Conservation (phyloP, 805 yeast species). For the Pichia membranifaciens region DNA sequence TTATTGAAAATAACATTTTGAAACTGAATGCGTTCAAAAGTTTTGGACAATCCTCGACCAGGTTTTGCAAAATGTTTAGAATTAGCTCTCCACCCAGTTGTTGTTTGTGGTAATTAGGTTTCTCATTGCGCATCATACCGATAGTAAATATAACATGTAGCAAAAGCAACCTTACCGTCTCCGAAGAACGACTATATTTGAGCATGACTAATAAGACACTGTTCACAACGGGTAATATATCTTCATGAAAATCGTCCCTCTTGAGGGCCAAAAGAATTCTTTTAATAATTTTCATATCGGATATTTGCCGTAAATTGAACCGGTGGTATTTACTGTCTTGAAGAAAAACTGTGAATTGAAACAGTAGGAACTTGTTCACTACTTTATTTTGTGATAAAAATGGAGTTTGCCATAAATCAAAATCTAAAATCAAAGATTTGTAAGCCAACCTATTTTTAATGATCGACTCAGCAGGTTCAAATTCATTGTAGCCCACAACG, state of each 20-base stretch:
- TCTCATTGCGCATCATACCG: conserved; percentile 25
- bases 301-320: conserved; percentile 48
- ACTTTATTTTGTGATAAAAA: conserved; percentile 28
- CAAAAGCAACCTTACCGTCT: conserved; percentile 46
- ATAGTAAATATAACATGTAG: conserved; percentile 47
- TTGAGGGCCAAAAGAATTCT: conserved; percentile 48
- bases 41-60: conserved; percentile 35
- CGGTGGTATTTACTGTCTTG: conserved; percentile 45
- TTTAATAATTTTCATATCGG: conserved; percentile 41
- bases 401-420: conserved; percentile 48
- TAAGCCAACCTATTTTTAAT: conserved; percentile 54
- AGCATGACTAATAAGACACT: conserved; percentile 37
- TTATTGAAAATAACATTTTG: conserved; percentile 57
- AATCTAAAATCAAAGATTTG: conserved; percentile 52
- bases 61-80: conserved; percentile 34
- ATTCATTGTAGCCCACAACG: conserved; percentile 51
- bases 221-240: conserved; percentile 33
- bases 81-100: conserved; percentile 31
- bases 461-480: conserved; percentile 48
- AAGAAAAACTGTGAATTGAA: conserved; percentile 53
- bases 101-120: conserved; percentile 15
- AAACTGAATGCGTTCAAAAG: conserved; percentile 51
- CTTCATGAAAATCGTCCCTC: conserved; percentile 33
- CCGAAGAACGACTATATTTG: conserved; percentile 46
- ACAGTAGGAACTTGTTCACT: conserved; percentile 46